A percentile compares a stretch with the other conserved stretches of the same genome.
Conservation (phyloP, 129 eudicot species). For the Flaveria brownii region DNA sequence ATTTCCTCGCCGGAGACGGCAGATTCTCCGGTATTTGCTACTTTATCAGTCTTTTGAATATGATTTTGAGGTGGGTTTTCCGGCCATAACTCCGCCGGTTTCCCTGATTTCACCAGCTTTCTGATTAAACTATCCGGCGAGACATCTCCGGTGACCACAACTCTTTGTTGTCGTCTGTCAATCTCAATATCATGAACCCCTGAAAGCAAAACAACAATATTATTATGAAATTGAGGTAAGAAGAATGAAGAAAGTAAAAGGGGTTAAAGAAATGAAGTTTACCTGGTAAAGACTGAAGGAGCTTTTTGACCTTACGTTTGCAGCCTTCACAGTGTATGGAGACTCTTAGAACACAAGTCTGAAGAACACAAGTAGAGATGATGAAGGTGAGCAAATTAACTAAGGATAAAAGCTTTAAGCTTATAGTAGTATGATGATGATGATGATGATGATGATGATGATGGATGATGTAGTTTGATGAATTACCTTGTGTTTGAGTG, state of each 20-base stretch:
- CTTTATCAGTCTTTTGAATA: slow-evolving; percentile 19
- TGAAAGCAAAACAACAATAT: slow-evolving; percentile 1
- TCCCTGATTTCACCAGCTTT: slow-evolving; percentile 53
- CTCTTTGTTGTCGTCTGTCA: slow-evolving; percentile 54
- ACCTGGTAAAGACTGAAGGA: slow-evolving; percentile 58
- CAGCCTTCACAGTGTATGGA: slow-evolving; percentile 82
- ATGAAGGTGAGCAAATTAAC: neutral
- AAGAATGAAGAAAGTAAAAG: neutral
- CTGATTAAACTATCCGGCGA: slow-evolving; percentile 45
- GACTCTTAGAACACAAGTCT: slow-evolving; percentile 63
- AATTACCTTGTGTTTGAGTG: slow-evolving; percentile 49
- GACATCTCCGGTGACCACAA: slow-evolving; percentile 48
- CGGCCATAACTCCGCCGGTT: slow-evolving; percentile 60
- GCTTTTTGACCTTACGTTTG: slow-evolving; percentile 62
- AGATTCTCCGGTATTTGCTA: neutral
- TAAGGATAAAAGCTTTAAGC: no score
- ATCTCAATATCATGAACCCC: slow-evolving; percentile 53
- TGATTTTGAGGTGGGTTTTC: slow-evolving; percentile 33
- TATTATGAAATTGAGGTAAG: neutral
- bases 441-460: no score
- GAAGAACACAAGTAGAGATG: neutral
- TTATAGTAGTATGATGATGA: no score
- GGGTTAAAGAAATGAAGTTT: neutral
- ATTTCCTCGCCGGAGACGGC: slow-evolving; percentile 12
- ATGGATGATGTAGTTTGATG: neutral